phyloP scores from a whole-genome alignment of 768 basidiomycete genomes.

The Goffeauzyma gilvescens region DNA sequence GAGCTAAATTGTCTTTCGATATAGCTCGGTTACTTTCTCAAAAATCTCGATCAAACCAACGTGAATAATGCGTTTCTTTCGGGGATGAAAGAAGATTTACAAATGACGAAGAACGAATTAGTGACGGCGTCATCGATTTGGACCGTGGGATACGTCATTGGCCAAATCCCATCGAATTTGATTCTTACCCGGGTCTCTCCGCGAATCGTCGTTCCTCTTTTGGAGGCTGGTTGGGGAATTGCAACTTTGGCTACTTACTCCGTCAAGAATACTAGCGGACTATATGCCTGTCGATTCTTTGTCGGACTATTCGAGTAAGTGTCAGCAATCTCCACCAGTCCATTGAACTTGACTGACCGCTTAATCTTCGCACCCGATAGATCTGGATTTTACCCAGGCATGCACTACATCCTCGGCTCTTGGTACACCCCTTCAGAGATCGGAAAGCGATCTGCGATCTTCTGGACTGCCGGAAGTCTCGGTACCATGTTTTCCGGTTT shows the following conservation, averaged over 20 bases:
- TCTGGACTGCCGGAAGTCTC: conserved; percentile 18
- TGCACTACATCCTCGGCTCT: conserved; percentile 24
- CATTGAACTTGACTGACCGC: background rate
- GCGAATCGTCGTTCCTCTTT: no score
- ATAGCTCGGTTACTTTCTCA: conserved; percentile 5
- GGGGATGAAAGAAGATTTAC: conserved; percentile 2
- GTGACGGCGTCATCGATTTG: background rate
- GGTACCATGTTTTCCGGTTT: conserved; percentile 23
- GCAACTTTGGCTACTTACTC: conserved; percentile 20
- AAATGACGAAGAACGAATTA: no score
- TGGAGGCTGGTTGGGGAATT: conserved; percentile 24
- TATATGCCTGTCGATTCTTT: conserved; percentile 25
- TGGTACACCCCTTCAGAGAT: conserved; percentile 26
- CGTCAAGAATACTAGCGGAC: conserved; percentile 16
- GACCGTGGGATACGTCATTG: conserved; percentile 7
- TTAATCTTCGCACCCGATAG: background rate
- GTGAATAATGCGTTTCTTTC: conserved; percentile 2
- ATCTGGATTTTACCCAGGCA: conserved; percentile 26
- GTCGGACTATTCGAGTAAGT: conserved; percentile 24
- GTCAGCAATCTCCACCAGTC: background rate
- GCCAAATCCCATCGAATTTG: conserved; percentile 12
- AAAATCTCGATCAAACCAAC: conserved; percentile 8
- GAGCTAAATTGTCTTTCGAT: background rate
- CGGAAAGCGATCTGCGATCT: conserved; percentile 24
- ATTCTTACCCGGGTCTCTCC: conserved; percentile 10